Evolutionary conservation across 169 alveolate species (phyloP).

Genomic region (Blepharisma undulans): DNA sequence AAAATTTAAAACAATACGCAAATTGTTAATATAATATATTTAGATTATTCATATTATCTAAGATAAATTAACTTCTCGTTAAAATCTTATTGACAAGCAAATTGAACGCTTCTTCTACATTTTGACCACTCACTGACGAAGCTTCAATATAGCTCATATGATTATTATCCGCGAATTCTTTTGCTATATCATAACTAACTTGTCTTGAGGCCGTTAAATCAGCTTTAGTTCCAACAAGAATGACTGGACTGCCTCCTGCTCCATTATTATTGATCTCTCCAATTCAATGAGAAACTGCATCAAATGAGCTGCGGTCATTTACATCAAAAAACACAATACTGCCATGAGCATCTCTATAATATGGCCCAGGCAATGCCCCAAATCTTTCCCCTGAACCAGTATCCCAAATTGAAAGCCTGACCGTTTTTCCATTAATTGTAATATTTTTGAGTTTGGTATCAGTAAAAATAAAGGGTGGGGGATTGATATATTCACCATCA

Average conservation of each 20-base stretch:
- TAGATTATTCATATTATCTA: too few species aligned
- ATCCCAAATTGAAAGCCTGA: constrained; percentile 95
- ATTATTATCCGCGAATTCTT: constrained; percentile 65
- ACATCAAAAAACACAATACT: constrained; percentile 96
- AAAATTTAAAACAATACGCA: too few species aligned
- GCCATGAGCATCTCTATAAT: constrained; percentile 98
- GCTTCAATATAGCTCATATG: constrained; percentile 60
- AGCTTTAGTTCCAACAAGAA: constrained; percentile 94
- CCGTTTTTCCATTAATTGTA: constrained; percentile 84
- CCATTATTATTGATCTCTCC: constrained; percentile 94
- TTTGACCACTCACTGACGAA: background rate
- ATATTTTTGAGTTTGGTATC: constrained; percentile 33
- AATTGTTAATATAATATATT: too few species aligned
- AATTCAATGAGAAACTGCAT: constrained; percentile 93
- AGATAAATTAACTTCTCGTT: too few species aligned
- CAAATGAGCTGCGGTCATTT: constrained; percentile 93
- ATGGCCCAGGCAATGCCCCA: too few species aligned
- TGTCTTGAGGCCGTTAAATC: constrained; percentile 92
- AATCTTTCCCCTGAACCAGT: constrained; percentile 97
- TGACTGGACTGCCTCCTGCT: constrained; percentile 92
- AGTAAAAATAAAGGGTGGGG: too few species aligned
- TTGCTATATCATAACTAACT: constrained; percentile 91
- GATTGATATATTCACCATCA: too few species aligned
- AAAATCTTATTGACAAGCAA: too few species aligned
- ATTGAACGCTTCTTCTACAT: constrained; percentile 19